Evolutionary conservation across 345 rosid species (phyloP).

Genomic region (Streptanthus diversifolius): DNA sequence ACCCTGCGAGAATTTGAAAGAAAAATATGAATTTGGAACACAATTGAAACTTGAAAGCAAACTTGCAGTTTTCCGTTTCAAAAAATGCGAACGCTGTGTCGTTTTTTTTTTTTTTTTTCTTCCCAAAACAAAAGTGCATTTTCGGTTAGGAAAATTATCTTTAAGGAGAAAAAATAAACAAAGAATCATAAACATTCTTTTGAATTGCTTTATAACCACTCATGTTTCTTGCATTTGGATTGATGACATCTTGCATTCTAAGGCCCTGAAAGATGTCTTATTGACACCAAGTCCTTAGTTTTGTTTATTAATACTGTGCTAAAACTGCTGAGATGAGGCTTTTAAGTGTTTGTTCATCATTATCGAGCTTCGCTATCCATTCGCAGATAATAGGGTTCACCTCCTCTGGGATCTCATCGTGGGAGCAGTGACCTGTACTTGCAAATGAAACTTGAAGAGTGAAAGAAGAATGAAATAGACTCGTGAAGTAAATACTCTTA

Average conservation of each 20-base stretch:
- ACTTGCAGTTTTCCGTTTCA: background rate
- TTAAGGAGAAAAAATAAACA: no score
- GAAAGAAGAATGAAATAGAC: background rate
- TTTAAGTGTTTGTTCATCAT: conserved; percentile 17
- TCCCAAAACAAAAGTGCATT: background rate
- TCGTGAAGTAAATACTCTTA: background rate
- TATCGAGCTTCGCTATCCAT: conserved; percentile 48
- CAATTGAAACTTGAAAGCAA: background rate
- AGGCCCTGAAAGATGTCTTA: background rate
- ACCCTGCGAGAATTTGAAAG: conserved; percentile 10
- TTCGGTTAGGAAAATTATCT: no score
- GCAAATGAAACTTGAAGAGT: background rate
- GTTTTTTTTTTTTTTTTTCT: background rate
- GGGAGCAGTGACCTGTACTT: conserved; percentile 75
- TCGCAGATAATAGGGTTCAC: conserved; percentile 52
- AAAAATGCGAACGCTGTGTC: conserved; percentile 2
- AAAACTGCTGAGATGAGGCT: conserved; percentile 6
- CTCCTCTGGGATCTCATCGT: conserved; percentile 71
- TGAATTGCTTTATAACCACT: no score
- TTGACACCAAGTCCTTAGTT: background rate
- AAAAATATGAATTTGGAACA: background rate
- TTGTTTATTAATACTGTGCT: background rate
- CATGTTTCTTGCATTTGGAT: no score
- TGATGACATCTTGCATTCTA: conserved; percentile 1
- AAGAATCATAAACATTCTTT: no score